These are phyloP conservation scores for Pinus taeda DNA, from an alignment of 75 land plant species.

Conservation along the genomic window DNA sequence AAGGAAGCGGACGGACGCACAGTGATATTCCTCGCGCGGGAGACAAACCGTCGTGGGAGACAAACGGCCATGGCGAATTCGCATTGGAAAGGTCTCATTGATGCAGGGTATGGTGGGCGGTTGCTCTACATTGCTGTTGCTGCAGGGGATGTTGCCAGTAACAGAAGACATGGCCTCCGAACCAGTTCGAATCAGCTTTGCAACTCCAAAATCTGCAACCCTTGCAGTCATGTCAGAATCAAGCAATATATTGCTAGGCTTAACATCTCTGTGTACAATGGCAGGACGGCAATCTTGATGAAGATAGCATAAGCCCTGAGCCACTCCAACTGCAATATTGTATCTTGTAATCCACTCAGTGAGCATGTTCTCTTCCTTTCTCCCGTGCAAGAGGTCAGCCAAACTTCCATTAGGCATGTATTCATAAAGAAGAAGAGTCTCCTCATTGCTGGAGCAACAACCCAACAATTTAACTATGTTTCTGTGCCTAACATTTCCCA, in stretches of 20 bases:
- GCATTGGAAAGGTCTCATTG: no score
- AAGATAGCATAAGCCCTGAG: constrained; percentile 59
- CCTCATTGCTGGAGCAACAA: constrained; percentile 39
- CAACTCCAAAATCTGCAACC: constrained; percentile 72
- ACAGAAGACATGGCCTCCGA: constrained; percentile 51
- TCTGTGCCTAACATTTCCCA: constrained; percentile 58
- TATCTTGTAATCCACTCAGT: constrained; percentile 62
- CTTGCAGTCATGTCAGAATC: constrained; percentile 55
- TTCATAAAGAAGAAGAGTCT: constrained; percentile 58
- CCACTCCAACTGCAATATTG: constrained; percentile 56
- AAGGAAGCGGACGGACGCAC: no score
- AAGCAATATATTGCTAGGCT: constrained; percentile 61
- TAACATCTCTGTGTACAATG: constrained; percentile 65
- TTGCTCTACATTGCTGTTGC: no score
- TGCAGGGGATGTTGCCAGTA: no score
- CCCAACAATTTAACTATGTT: constrained; percentile 65
- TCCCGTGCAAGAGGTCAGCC: constrained; percentile 52
- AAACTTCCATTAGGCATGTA: constrained; percentile 80
- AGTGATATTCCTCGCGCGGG: no score
- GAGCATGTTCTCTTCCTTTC: constrained; percentile 23
- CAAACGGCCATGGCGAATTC: no score
- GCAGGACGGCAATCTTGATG: constrained; percentile 62
- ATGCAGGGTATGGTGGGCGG: no score
- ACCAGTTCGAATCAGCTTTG: constrained; percentile 40
- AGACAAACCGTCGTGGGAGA: no score